phyloP scores from a whole-genome alignment of 768 basidiomycete species.

The Leucocoprinus birnbaumii region DNA sequence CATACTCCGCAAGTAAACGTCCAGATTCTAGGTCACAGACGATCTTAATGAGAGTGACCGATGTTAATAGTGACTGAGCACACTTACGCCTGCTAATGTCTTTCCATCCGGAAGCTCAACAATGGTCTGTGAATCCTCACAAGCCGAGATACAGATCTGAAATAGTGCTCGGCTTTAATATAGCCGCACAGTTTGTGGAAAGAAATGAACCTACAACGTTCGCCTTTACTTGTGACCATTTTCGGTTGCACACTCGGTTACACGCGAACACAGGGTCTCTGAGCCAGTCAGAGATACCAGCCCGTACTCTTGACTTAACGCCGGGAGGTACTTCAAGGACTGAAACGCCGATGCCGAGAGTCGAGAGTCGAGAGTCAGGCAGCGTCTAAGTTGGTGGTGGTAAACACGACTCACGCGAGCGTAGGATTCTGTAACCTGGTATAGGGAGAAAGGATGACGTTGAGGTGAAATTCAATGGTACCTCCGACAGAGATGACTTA shows the following conservation, averaged over 20 bases:
- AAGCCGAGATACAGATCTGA: constrained; percentile 16
- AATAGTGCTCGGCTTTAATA: too few species aligned
- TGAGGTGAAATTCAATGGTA: background rate
- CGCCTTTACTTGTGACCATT: constrained; percentile 1
- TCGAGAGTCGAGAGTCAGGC: background rate
- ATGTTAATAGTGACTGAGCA: background rate
- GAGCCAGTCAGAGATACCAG: background rate
- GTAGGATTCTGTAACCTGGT: constrained; percentile 1
- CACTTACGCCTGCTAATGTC: background rate
- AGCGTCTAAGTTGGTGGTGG: background rate
- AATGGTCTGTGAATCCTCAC: constrained; percentile 10
- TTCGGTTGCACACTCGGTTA: constrained; percentile 8
- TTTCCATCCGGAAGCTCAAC: background rate
- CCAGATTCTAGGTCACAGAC: background rate
- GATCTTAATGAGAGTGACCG: background rate
- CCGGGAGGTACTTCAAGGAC: background rate
- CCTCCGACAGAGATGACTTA: background rate
- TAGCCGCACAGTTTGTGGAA: background rate
- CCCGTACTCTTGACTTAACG: background rate
- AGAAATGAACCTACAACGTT: background rate
- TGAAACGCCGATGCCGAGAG: too few species aligned
- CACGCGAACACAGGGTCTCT: background rate
- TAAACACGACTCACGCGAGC: background rate
- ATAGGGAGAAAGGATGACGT: background rate
- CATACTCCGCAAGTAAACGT: background rate